Base-by-base conservation (phyloP, 768 basidiomycete species). In the Galerina sulciceps region DNA sequence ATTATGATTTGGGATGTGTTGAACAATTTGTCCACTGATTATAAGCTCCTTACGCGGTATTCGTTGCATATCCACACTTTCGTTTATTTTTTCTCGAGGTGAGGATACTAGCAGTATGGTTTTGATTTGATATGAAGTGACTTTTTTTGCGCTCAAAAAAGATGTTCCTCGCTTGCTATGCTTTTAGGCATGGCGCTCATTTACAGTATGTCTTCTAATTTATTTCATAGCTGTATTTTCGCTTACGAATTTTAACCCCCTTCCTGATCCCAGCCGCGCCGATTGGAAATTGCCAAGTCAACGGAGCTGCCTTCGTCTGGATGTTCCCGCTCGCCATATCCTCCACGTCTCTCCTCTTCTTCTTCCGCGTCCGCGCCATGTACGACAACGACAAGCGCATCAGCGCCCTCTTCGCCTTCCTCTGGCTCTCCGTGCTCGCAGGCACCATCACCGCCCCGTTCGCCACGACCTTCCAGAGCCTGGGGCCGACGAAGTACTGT, bases 401-500 rank as follows among this genome's bases (percentile, higher is more conserved):
- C 31, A 49, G 56, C 2, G 31, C 56, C 4, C 50, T 65, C 23
- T 73, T 74, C 59, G 60, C 59, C 43, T 41, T 64, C 15, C 58
- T 74, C 2, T 74, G 71, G 71, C 60, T 73, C 5, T 41, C 50
- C 3, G 65, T 66, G 26, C 13, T 70, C 13, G 72, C 60, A 10
- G 59, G 53, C 4, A 58, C 67, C 13, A 10, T 71, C 15, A 59
- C 67, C 2, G 58, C 67, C 2, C 63, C 67, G 0, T 47, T 69
- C 20, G 64, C 54, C 41, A 47, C 64, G 0, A 17, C 37, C 14
- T 66, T 53, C 1, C 38, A 20, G 6, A 18, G 53, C 49, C 53
- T 67, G 6, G 66, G 62, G 4, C 55, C 64, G 1, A 64, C 65
- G 3, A 34, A 57, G 4, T 58, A 62, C 36, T 72, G 72, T 60